Evolutionary conservation across 202 grass and related monocot species (phyloP).

Genomic region (Carex arenaria): DNA sequence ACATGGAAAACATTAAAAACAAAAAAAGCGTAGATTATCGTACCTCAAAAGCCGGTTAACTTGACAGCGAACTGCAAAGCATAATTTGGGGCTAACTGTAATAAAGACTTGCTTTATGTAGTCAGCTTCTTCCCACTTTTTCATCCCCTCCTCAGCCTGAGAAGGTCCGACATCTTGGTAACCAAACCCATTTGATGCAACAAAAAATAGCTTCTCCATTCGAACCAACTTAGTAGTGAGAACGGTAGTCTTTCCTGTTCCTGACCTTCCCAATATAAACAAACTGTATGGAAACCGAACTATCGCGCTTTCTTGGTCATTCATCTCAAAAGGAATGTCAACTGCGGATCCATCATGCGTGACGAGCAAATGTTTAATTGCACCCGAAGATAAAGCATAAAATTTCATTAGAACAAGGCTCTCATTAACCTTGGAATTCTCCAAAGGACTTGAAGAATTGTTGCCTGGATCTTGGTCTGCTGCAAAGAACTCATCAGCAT

Average conservation of each 20-base stretch:
- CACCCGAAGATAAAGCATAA: conserved; percentile 65
- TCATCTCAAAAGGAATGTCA: conserved; percentile 69
- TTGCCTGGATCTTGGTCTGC: conserved; percentile 31
- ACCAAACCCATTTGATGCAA: conserved; percentile 40
- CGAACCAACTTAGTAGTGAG: conserved; percentile 70
- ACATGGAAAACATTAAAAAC: neutral
- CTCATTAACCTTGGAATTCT: conserved; percentile 80
- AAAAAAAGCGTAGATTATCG: too few species aligned
- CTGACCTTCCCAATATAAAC: conserved; percentile 78
- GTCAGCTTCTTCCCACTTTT: neutral
- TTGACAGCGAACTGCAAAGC: conserved; percentile 68
- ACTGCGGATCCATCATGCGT: conserved; percentile 61
- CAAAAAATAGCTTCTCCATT: conserved; percentile 50
- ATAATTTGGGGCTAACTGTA: conserved; percentile 79
- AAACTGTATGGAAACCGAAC: conserved; percentile 54
- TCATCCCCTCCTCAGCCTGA: neutral
- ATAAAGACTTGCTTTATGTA: conserved; percentile 76
- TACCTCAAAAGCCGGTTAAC: conserved; percentile 46
- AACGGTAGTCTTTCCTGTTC: conserved; percentile 83
- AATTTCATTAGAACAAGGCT: conserved; percentile 84
- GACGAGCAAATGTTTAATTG: conserved; percentile 59
- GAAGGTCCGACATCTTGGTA: conserved; percentile 8
- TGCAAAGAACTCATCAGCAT: neutral
- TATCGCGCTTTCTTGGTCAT: conserved; percentile 68
- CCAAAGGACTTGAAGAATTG: conserved; percentile 22